Conservation (phyloP, 2,329 filamentous ascomycete species). For the Botrytis porri region DNA sequence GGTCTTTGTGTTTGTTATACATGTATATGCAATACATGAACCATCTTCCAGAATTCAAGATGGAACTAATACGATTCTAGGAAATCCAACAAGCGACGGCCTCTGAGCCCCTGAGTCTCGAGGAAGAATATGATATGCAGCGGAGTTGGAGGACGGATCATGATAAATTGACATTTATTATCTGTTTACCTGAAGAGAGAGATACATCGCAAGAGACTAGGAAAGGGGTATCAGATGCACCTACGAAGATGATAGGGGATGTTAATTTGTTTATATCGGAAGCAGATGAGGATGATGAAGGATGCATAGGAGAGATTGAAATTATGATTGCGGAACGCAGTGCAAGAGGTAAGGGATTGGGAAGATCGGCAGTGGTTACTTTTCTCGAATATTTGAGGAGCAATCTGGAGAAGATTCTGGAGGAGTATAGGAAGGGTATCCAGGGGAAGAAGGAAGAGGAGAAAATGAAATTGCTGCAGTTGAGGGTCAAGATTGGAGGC, state of each 20-base stretch:
- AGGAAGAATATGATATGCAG: constrained; percentile 89
- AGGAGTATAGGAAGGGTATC: constrained; percentile 46
- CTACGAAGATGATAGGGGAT: constrained; percentile 65
- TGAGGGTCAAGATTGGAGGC: constrained; percentile 61
- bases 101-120: constrained; percentile 75
- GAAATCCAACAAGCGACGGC: constrained; percentile 80
- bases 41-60: accelerated
- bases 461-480: constrained; percentile 38
- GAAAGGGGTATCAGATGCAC: constrained; percentile 45
- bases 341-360: constrained; percentile 61
- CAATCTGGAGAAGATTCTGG: constrained; percentile 53
- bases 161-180: constrained; percentile 92
- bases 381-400: constrained; percentile 67
- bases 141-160: constrained; percentile 74
- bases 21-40: not conserved
- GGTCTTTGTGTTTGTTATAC: not conserved
- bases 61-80: constrained; percentile 40
- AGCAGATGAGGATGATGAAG: constrained; percentile 45
- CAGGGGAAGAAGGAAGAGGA: constrained; percentile 9
- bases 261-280: constrained; percentile 75
- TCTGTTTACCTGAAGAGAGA: constrained; percentile 47
- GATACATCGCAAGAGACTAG: not conserved
- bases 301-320: constrained; percentile 69
- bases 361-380: constrained; percentile 59
- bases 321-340: constrained; percentile 72